Percentiles rank a stretch among this genome's conserved stretches.
phyloP scores from a whole-genome alignment of 139 green algal species.

The Chloropicon primus region DNA sequence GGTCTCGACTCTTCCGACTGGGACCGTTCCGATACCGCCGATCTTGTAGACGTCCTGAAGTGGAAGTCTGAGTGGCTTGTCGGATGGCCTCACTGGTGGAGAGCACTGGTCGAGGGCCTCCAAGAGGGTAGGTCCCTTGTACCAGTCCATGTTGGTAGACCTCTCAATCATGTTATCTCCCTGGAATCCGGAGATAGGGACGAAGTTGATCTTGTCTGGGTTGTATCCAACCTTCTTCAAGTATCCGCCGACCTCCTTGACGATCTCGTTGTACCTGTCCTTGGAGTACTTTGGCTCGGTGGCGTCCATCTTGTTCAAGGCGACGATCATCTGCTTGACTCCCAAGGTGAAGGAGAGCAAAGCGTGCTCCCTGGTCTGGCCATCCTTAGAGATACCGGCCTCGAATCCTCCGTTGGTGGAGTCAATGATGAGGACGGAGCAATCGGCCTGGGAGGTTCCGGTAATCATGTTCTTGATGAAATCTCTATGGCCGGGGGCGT shows the following conservation, averaged over 20 bases:
- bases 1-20: conserved; percentile 93
- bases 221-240: conserved; percentile 64
- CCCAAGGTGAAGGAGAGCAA: conserved; percentile 93
- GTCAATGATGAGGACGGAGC: conserved; percentile 84
- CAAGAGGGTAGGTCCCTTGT: conserved; percentile 73
- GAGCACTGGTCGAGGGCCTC: conserved; percentile 77
- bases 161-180: conserved; percentile 98
- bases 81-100: conserved; percentile 44
- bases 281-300: conserved; percentile 27
- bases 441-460: conserved; percentile 82
- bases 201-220: conserved; percentile 44
- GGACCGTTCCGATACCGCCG: conserved; percentile 96
- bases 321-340: conserved; percentile 94
- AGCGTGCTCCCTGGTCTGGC: conserved; percentile 98
- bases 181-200: conserved; percentile 98
- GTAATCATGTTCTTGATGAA: conserved; percentile 99
- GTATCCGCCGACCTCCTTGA: conserved; percentile 90
- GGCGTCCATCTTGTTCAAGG: conserved; percentile 89
- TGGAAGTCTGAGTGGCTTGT: conserved; percentile 75
- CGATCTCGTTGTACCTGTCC: conserved; percentile 90
- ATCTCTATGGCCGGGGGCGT: conserved; percentile 76
- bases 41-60: conserved; percentile 98
- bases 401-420: conserved; percentile 44
- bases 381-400: conserved; percentile 50
- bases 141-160: conserved; percentile 90